Evolutionary conservation across 805 yeast species (phyloP).

Genomic region (Hanseniaspora jakobsenii): DNA sequence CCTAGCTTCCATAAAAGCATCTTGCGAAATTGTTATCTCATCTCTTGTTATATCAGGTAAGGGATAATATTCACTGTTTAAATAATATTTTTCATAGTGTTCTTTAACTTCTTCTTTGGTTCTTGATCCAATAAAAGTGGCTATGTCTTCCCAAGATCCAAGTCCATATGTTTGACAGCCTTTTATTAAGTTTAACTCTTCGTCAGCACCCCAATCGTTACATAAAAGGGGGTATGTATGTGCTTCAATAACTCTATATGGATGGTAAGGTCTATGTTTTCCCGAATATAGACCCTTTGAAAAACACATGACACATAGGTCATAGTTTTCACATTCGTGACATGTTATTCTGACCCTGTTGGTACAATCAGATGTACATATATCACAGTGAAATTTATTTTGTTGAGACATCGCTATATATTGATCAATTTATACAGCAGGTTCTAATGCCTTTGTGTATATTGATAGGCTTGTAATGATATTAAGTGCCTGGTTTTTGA

Average conservation of each 20-base stretch:
- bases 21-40: conserved; percentile 37
- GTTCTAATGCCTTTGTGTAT: too few relatives aligned
- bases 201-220: conserved; percentile 96
- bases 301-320: conserved; percentile 95
- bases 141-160: conserved; percentile 97
- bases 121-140: conserved; percentile 88
- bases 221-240: conserved; percentile 87
- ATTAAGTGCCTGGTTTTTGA: too few relatives aligned
- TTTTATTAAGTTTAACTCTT: conserved; percentile 74
- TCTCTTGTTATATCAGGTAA: conserved; percentile 73
- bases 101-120: conserved; percentile 80
- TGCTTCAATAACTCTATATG: conserved; percentile 82
- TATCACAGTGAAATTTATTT: conserved; percentile 77
- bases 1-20: conserved; percentile 55
- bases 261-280: conserved; percentile 88
- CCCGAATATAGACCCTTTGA: conserved; percentile 71
- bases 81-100: conserved; percentile 65
- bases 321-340: conserved; percentile 87
- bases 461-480: too few relatives aligned
- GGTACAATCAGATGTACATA: conserved; percentile 92
- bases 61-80: conserved; percentile 66
- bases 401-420: conserved; percentile 18
- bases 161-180: conserved; percentile 86
- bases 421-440: too few relatives aligned
- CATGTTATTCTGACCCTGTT: conserved; percentile 81